A percentile compares a stretch with the other conserved stretches of the same genome.
phyloP scores from a whole-genome alignment of 2,329 filamentous ascomycete species.

The Fusarium secorum region DNA sequence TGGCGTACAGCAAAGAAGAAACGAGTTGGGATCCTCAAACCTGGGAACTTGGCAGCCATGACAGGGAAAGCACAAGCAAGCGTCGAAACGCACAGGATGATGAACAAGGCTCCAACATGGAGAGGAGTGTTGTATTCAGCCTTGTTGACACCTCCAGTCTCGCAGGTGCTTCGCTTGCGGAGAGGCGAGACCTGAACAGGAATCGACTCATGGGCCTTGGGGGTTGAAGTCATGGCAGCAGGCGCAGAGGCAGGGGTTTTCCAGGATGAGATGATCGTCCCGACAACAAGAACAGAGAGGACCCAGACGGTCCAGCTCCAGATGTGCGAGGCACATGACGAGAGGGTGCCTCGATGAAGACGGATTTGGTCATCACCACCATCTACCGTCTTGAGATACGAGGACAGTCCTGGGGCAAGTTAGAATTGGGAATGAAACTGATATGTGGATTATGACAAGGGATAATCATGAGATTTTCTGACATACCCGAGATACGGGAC shows the following conservation, averaged over 20 bases:
- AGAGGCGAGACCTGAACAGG: conserved; percentile 23
- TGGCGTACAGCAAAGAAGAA: conserved; percentile 69
- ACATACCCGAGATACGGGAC: conserved; percentile 42
- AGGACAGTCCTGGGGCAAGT: conserved; percentile 39
- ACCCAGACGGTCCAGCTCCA: conserved; percentile 54
- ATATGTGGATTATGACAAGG: neutral
- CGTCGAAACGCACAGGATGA: conserved; percentile 57
- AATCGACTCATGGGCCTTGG: conserved; percentile 12
- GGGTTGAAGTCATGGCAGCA: neutral
- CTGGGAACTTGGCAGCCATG: conserved; percentile 59
- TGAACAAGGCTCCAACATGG: conserved; percentile 65
- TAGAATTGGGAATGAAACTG: neutral
- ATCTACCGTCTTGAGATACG: conserved; percentile 45
- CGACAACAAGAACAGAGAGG: conserved; percentile 52
- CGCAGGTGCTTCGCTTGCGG: conserved; percentile 44
- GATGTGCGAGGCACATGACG: conserved; percentile 44
- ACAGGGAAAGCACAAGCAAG: conserved; percentile 63
- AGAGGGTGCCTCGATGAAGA: conserved; percentile 44
- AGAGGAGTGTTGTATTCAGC: conserved; percentile 62
- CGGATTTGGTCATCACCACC: conserved; percentile 53
- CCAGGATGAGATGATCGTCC: conserved; percentile 43
- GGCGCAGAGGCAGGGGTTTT: conserved; percentile 14
- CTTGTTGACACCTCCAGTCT: conserved; percentile 42
- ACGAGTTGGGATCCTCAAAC: conserved; percentile 60
- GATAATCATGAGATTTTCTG: neutral